A percentile compares a stretch with the other conserved stretches of the same genome.
Conservation (phyloP, 345 rosid genomes). For the Cochlearia excelsa region DNA sequence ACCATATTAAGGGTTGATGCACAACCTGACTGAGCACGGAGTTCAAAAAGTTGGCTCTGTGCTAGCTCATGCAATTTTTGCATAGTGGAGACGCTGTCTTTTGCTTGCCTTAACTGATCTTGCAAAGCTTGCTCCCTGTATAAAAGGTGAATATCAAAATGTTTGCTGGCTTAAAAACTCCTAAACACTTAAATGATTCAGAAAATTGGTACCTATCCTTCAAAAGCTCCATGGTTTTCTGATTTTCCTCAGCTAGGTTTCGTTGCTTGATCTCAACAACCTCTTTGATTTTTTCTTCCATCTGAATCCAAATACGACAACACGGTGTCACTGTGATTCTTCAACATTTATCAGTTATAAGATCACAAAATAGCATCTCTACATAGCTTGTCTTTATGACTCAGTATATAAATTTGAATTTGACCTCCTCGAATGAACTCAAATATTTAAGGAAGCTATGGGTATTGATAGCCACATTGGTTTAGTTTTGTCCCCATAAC, state of each 20-base stretch:
- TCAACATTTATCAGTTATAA: not conserved
- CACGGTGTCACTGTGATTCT: constrained; percentile 4
- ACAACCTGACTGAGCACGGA: constrained; percentile 95
- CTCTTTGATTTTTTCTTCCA: constrained; percentile 99
- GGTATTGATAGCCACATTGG: constrained; percentile 1
- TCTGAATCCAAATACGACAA: constrained; percentile 44
- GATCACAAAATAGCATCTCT: constrained; percentile 15
- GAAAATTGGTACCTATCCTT: constrained; percentile 66
- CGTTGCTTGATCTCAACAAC: constrained; percentile 97
- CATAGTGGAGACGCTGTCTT: constrained; percentile 91
- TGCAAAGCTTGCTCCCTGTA: constrained; percentile 88
- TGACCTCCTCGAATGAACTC: constrained; percentile 4
- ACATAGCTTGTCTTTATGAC: constrained; percentile 6
- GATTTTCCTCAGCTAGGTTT: constrained; percentile 96
- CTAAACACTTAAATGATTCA: constrained; percentile 9
- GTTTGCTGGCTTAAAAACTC: constrained; percentile 16
- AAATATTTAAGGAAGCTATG: constrained; percentile 6
- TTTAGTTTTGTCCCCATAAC: constrained; percentile 11
- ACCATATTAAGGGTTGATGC: constrained; percentile 24
- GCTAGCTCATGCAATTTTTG: constrained; percentile 98
- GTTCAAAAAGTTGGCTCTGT: constrained; percentile 91
- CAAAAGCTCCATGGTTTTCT: constrained; percentile 85
- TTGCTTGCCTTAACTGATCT: constrained; percentile 95
- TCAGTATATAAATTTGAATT: constrained; percentile 4
- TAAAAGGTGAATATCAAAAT: constrained; percentile 19